Evolutionary conservation across 352 stramenopile species (phyloP), one percentile per base, ranked within the genome.

Genomic region (Globisporangium emineosum): DNA sequence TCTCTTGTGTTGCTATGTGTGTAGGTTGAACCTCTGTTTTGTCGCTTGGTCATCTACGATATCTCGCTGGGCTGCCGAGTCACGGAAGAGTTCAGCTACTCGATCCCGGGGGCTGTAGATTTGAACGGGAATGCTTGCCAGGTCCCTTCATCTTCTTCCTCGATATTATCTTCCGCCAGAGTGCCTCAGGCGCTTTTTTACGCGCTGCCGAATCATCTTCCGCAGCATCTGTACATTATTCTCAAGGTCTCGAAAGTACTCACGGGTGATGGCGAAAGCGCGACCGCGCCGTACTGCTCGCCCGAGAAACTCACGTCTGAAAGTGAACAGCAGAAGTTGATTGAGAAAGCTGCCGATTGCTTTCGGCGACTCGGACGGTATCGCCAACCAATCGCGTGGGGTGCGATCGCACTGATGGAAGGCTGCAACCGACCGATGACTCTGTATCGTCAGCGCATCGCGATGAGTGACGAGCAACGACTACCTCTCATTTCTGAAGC

Each of bases 231-330:
- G 33, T 81, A 81, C 59, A 21, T 91, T 37, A 70, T 94, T 25
- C 64, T 94, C 4, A 91, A 89, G 65, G 70, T 91, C 19, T 76
- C 78, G 5, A 92, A 91, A 50, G 72, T 83, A 3, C 59, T 92
- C 1, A 33, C 76, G 9, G 85, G 83, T 5, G 82, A 91, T 25
- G 71, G 65, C 17, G 82, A 91, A 47, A 57, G 72, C 3, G 79
- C 78, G 1, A 84, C 77, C 1, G 68, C 73, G 4, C 75, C 81
- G 29, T 91, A 93, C 52, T 90, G 77, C 54, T 73, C 62, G 12
- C 83, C 85, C 3, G 85, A 91, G 52, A 86, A 84, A 42, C 78
- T 81, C 47, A 35, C 68, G 1, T 76, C 71, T 0, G 69, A 79
- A 27, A 43, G 29, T 3, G 83, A 91, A 57, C 79, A 86, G 27